Evolutionary conservation across 345 rosid species (phyloP).

Genomic region (Noccaea bulbosa): DNA sequence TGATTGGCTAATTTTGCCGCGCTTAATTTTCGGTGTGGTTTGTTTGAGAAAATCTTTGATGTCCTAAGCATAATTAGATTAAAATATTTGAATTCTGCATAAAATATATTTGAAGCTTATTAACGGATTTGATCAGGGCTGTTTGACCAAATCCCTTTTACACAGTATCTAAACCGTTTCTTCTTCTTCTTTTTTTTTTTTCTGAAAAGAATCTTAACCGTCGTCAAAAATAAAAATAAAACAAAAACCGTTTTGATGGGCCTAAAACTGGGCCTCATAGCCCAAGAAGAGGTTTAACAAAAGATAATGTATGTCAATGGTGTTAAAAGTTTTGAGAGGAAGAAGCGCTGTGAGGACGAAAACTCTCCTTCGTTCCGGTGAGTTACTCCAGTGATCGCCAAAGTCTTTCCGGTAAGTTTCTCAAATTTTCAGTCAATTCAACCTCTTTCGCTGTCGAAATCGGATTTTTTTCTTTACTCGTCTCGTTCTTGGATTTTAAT

Average conservation of each 20-base stretch:
- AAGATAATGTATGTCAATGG: neutral
- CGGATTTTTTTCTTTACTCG: neutral
- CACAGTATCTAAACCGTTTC: no score
- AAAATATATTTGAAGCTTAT: no score
- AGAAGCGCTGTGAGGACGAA: constrained; percentile 39
- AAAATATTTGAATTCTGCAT: neutral
- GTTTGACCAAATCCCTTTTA: no score
- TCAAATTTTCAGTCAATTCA: neutral
- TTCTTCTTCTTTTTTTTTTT: no score
- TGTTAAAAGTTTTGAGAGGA: neutral
- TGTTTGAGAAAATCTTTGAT: constrained; percentile 33
- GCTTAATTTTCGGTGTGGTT: constrained; percentile 36
- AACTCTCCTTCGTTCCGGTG: constrained; percentile 37
- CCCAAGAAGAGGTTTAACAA: neutral
- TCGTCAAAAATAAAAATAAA: neutral
- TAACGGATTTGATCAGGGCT: constrained; percentile 18
- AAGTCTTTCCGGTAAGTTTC: constrained; percentile 22
- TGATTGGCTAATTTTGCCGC: constrained; percentile 34
- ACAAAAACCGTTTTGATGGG: neutral
- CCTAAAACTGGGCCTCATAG: neutral
- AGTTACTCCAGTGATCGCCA: constrained; percentile 30
- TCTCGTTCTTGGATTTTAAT: neutral
- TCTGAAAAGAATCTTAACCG: neutral
- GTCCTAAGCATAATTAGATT: constrained; percentile 21
- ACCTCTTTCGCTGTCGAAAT: neutral